Evolutionary conservation across 78 protist species (phyloP).

Genomic region (Emiliania huxleyi): DNA sequence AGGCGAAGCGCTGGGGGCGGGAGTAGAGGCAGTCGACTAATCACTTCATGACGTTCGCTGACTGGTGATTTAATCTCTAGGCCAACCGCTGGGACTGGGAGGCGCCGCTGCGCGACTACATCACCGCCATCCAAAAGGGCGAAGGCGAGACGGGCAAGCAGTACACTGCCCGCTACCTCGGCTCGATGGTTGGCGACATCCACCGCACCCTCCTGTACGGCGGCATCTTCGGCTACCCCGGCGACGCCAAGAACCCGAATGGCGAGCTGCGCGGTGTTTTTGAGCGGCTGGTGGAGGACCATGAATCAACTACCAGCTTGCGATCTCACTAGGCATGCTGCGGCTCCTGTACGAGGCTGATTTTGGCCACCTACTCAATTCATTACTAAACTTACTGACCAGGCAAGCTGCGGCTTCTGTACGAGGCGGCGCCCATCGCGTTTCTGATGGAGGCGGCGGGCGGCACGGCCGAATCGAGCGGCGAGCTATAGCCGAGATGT

Average conservation of each 20-base stretch:
- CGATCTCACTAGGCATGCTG: too few species aligned
- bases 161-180: constrained; percentile 78
- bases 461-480: not conserved
- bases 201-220: constrained; percentile 95
- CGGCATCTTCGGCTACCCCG: constrained; percentile 92
- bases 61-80: too few species aligned
- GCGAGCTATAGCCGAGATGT: constrained; percentile 43
- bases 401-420: too few species aligned
- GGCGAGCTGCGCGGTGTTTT: constrained; percentile 81
- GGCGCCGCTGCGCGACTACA: constrained; percentile 13
- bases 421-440: constrained; percentile 80
- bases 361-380: too few species aligned
- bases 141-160: not conserved
- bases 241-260: constrained; percentile 57
- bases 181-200: constrained; percentile 93
- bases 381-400: too few species aligned
- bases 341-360: too few species aligned
- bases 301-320: too few species aligned
- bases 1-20: too few species aligned
- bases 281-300: too few species aligned
- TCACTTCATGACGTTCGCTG: too few species aligned
- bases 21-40: too few species aligned
- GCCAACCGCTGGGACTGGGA: constrained; percentile 67
- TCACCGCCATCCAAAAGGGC: not conserved
- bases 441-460: constrained; percentile 72